Conservation (phyloP, 495 filamentous ascomycete species). For the Chaetomidium leptoderma region DNA sequence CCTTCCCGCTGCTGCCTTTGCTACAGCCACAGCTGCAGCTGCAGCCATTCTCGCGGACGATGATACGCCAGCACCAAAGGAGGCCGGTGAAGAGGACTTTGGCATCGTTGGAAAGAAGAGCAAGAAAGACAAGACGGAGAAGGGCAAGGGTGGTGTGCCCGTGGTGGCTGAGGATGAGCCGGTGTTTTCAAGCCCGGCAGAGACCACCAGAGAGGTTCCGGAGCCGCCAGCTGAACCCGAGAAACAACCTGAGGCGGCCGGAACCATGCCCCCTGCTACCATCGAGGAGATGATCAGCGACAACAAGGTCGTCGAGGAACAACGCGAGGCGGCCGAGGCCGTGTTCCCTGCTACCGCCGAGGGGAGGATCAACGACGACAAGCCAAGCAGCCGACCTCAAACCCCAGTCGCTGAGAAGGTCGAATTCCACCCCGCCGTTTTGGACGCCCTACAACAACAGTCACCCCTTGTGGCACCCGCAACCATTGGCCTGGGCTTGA, state of each 20-base stretch:
- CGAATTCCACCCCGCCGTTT: slow-evolving; percentile 19
- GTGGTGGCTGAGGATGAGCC: slow-evolving; percentile 8
- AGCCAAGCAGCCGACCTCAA: slow-evolving; percentile 7
- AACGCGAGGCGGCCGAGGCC: background rate
- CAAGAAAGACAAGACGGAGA: slow-evolving; percentile 30
- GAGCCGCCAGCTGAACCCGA: background rate
- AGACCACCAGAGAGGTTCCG: background rate
- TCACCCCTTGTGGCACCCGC: slow-evolving; percentile 5
- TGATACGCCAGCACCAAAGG: background rate
- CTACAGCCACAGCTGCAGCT: background rate
- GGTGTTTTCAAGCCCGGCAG: background rate
- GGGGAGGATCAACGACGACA: background rate
- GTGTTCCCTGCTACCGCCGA: background rate
- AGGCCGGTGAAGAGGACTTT: slow-evolving; percentile 21
- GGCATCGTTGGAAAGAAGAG: slow-evolving; percentile 26
- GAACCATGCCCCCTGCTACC: background rate
- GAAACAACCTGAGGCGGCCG: background rate
- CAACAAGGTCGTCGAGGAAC: background rate
- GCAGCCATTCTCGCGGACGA: background rate
- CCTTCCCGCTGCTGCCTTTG: background rate
- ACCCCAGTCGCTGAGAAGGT: slow-evolving; percentile 10
- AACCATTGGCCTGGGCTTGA: slow-evolving; percentile 26
- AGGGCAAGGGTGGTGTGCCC: slow-evolving; percentile 20
- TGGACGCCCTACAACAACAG: background rate
- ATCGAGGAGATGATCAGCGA: background rate